Evolutionary conservation across 352 stramenopile genomes (phyloP).

Genomic region (Peronospora farinosa): DNA sequence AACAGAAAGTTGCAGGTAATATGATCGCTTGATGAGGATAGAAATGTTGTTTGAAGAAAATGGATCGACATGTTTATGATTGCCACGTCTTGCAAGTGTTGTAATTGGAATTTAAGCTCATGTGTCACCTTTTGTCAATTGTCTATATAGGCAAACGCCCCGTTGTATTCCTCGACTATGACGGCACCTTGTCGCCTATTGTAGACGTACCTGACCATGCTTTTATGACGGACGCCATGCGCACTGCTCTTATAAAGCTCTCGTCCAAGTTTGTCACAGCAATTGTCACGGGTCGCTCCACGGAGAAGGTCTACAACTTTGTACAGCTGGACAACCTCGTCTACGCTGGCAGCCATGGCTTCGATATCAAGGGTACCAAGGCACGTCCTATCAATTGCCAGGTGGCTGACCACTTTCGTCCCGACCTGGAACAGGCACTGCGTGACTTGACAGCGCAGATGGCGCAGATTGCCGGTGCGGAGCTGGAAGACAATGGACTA

Average conservation of each 20-base stretch:
- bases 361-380: slow-evolving; percentile 70
- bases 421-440: slow-evolving; percentile 40
- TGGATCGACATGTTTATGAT: no score
- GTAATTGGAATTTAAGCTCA: no score
- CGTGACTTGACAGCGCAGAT: slow-evolving; percentile 31
- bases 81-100: no score
- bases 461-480: slow-evolving; percentile 39
- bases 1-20: slow-evolving; percentile 46
- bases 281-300: slow-evolving; percentile 67
- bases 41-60: no score
- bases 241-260: slow-evolving; percentile 45
- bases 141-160: slow-evolving; percentile 42
- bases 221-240: slow-evolving; percentile 64
- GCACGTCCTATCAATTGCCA: slow-evolving; percentile 50
- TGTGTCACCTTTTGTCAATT: neutral
- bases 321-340: slow-evolving; percentile 71
- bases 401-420: slow-evolving; percentile 47
- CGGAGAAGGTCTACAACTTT: slow-evolving; percentile 74
- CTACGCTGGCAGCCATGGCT: slow-evolving; percentile 76
- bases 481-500: slow-evolving; percentile 77
- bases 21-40: neutral
- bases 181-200: slow-evolving; percentile 73
- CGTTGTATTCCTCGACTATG: slow-evolving; percentile 72
- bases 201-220: slow-evolving; percentile 65
- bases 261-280: slow-evolving; percentile 66